phyloP scores from a whole-genome alignment of 1,139 yeast species.

The Blastobotrys illinoisensis region DNA sequence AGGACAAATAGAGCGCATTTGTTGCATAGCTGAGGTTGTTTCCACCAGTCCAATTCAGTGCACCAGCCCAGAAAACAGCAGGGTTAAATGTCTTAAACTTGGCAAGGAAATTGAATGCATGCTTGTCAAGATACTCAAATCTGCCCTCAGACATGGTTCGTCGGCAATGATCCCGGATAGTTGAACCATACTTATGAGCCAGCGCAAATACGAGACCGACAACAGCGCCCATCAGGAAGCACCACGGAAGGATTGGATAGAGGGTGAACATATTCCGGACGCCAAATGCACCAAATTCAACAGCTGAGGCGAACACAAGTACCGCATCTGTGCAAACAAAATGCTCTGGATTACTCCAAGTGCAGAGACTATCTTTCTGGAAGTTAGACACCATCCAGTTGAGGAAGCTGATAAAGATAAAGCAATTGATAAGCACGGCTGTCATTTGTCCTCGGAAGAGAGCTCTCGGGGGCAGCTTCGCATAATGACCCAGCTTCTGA shows the following conservation, averaged over 20 bases:
- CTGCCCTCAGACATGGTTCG: slow-evolving; percentile 1
- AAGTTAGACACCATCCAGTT: slow-evolving; percentile 46
- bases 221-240: slow-evolving; percentile 38
- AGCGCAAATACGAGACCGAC: slow-evolving; percentile 34
- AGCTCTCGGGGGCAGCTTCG: slow-evolving; percentile 54
- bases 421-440: slow-evolving; percentile 32
- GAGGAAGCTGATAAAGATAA: slow-evolving; percentile 50
- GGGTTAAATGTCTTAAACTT: slow-evolving; percentile 43
- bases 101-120: slow-evolving; percentile 24
- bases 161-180: neutral
- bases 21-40: slow-evolving; percentile 4
- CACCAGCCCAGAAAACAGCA: slow-evolving; percentile 46
- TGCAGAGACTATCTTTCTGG: slow-evolving; percentile 40
- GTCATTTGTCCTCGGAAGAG: slow-evolving; percentile 54
- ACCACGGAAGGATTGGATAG: slow-evolving; percentile 44
- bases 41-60: slow-evolving; percentile 28
- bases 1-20: slow-evolving; percentile 3
- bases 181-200: neutral
- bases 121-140: neutral
- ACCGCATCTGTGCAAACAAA: slow-evolving; percentile 37
- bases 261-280: slow-evolving; percentile 51
- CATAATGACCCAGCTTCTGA: slow-evolving; percentile 57
- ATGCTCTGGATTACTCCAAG: slow-evolving; percentile 33
- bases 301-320: slow-evolving; percentile 47
- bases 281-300: slow-evolving; percentile 60